A percentile compares a stretch with the other conserved stretches of the same genome.
phyloP scores from a whole-genome alignment of 768 basidiomycete species.

The Amanita brunnescens region DNA sequence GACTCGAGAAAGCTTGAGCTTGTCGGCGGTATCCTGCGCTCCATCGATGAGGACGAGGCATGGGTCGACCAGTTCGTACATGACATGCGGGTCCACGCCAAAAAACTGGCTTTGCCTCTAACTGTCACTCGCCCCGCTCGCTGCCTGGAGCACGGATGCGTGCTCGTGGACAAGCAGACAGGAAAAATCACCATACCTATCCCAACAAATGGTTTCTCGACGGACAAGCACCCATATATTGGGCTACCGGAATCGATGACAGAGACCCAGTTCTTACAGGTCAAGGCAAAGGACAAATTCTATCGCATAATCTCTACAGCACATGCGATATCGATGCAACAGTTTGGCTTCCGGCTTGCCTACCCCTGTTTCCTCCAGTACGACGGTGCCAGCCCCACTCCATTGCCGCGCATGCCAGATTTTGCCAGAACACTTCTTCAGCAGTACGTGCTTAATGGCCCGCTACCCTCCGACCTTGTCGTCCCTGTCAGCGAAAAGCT shows the following conservation, averaged over 20 bases:
- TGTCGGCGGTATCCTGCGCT: conserved; percentile 22
- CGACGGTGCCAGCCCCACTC: neutral
- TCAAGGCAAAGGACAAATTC: neutral
- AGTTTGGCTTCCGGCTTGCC: conserved; percentile 4
- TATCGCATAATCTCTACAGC: conserved; percentile 5
- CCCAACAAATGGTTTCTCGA: neutral
- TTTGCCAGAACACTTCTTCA: conserved; percentile 6
- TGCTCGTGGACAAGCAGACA: conserved; percentile 3
- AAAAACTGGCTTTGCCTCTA: conserved; percentile 2
- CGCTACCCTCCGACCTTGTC: neutral
- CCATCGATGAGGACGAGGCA: conserved; percentile 10
- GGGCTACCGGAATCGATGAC: neutral
- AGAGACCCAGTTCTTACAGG: neutral
- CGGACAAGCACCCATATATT: neutral
- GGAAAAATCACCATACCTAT: conserved; percentile 7
- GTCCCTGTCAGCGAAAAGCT: conserved; percentile 1
- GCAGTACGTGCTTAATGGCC: conserved; percentile 4
- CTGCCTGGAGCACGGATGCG: conserved; percentile 5
- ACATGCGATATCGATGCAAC: conserved; percentile 4
- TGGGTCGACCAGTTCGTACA: conserved; percentile 4
- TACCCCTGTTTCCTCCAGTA: conserved; percentile 5
- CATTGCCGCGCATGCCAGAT: neutral
- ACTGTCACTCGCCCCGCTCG: conserved; percentile 4
- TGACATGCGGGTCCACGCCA: conserved; percentile 5
- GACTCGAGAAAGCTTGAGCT: conserved; percentile 19